Evolutionary conservation across 345 rosid genomes (phyloP).

Genomic region (Aegle marmelos): DNA sequence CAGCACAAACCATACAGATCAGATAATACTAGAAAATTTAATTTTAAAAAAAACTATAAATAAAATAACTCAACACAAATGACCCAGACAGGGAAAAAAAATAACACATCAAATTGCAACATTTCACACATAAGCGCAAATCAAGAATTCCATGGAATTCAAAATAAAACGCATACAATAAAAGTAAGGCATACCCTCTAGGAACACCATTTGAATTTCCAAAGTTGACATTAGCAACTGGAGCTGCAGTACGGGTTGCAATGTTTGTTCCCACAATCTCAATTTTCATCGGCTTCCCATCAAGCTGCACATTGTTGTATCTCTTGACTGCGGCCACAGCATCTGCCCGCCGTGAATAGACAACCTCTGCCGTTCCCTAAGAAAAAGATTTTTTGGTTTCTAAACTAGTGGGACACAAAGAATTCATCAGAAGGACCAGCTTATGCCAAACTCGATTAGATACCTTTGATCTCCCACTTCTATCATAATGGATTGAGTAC

Average conservation of each 20-base stretch:
- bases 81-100: neutral
- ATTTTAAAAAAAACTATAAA: neutral
- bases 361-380: constrained; percentile 96
- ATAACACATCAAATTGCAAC: neutral
- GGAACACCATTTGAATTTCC: constrained; percentile 46
- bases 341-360: constrained; percentile 67
- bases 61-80: neutral
- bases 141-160: neutral
- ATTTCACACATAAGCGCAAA: neutral
- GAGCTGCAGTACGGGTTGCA: constrained; percentile 43
- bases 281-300: constrained; percentile 94
- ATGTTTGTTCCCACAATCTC: constrained; percentile 81
- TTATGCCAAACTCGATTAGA: constrained; percentile 36
- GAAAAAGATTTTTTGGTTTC: constrained; percentile 32
- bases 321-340: constrained; percentile 85
- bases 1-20: neutral
- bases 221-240: constrained; percentile 33
- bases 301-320: constrained; percentile 92
- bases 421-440: constrained; percentile 30
- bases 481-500: constrained; percentile 71
- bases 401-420: constrained; percentile 37
- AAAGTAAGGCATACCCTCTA: constrained; percentile 45
- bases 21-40: neutral
- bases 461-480: constrained; percentile 99
- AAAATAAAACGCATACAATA: neutral